These are phyloP conservation scores for Neurospora terricola DNA, from an alignment of 495 filamentous ascomycete genomes.

Conservation along the genomic window DNA sequence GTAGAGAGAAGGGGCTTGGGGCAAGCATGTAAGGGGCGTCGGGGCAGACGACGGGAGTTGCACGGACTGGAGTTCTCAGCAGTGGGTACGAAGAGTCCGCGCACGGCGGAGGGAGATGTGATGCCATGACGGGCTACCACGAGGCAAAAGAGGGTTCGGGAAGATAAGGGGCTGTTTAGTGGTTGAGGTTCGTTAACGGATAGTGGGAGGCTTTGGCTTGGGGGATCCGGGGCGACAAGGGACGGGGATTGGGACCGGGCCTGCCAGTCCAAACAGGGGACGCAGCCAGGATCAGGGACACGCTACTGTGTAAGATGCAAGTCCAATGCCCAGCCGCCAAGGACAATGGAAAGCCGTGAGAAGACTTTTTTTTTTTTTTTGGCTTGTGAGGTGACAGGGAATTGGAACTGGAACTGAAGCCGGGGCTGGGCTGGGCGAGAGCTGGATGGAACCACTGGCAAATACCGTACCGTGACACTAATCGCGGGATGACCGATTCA, in stretches of 20 bases:
- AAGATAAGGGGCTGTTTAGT: constrained; percentile 21
- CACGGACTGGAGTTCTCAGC: not conserved
- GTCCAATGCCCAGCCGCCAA: constrained; percentile 11
- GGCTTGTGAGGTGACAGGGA: not conserved
- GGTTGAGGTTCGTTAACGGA: constrained; percentile 7
- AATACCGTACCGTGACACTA: constrained; percentile 1
- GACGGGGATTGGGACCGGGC: constrained; percentile 20
- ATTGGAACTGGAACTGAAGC: not conserved
- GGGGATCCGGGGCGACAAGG: not conserved
- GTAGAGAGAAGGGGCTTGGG: constrained; percentile 7
- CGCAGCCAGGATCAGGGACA: constrained; percentile 7
- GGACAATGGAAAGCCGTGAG: constrained; percentile 16
- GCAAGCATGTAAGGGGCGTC: constrained; percentile 8
- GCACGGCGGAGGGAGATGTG: constrained; percentile 9
- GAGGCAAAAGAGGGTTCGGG: constrained; percentile 30
- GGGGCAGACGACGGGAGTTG: not conserved
- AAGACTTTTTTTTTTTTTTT: constrained; percentile 1
- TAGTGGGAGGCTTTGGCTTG: not conserved
- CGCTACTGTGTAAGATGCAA: not conserved
- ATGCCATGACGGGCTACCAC: constrained; percentile 22
- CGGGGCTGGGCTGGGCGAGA: not conserved
- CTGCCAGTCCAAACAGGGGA: constrained; percentile 21
- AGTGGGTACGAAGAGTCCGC: not conserved
- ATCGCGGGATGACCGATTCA: not conserved
- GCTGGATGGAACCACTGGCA: not conserved